Conservation (phyloP, 176 grass and related monocot genomes). For the Puya raimondii region DNA sequence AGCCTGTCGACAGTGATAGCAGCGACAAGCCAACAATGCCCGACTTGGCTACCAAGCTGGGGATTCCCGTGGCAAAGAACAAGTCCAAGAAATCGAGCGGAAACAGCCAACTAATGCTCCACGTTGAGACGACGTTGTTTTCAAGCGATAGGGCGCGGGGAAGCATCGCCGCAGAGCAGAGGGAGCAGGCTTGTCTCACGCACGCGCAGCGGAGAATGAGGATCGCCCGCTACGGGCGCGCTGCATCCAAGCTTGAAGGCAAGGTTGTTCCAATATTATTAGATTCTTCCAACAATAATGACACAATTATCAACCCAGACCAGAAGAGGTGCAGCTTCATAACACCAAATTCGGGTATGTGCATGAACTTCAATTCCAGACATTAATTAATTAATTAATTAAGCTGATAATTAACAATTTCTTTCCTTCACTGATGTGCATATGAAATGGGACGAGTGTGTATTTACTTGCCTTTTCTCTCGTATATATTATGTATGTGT, state of each 20-base stretch:
- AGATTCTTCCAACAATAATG: not conserved
- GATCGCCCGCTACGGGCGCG: constrained; percentile 20
- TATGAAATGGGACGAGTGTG: not conserved
- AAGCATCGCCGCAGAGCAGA: constrained; percentile 17
- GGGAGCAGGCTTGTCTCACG: constrained; percentile 13
- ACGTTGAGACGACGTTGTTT: not conserved
- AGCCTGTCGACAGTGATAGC: not conserved
- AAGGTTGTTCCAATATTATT: constrained; percentile 6
- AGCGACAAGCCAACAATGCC: constrained; percentile 4
- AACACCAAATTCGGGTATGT: constrained; percentile 6
- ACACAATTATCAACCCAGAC: constrained; percentile 1
- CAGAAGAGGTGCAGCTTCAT: constrained; percentile 24
- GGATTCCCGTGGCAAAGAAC: not conserved
- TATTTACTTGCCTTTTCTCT: not conserved
- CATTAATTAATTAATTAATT: too few species aligned
- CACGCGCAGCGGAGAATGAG: constrained; percentile 17
- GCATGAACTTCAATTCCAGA: too few species aligned
- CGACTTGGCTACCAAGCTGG: not conserved
- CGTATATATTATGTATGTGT: not conserved
- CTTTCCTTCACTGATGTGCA: not conserved
- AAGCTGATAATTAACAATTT: too few species aligned
- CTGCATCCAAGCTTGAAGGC: constrained; percentile 12
- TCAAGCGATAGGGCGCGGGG: constrained; percentile 9
- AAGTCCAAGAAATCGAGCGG: constrained; percentile 7
- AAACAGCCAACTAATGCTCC: not conserved